phyloP scores from a whole-genome alignment of 768 basidiomycete genomes.

The Lentinula edodes region DNA sequence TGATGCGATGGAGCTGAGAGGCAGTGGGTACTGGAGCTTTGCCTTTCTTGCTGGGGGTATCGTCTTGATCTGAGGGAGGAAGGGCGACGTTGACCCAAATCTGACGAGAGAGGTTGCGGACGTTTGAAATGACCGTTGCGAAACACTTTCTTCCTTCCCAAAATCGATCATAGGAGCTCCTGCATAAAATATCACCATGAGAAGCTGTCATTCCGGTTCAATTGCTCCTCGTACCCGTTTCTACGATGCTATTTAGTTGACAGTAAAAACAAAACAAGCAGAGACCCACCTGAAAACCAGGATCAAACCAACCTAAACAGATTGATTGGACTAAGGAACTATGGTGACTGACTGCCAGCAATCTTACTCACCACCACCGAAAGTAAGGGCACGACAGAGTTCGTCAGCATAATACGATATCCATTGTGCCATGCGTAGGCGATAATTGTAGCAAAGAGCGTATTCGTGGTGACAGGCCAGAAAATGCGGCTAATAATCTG shows the following conservation, averaged over 20 bases:
- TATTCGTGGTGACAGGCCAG: slow-evolving; percentile 83
- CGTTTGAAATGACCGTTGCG: slow-evolving; percentile 61
- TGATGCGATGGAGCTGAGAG: slow-evolving; percentile 53
- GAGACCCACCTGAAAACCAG: slow-evolving; percentile 72
- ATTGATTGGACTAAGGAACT: neutral
- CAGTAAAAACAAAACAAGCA: neutral
- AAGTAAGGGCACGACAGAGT: slow-evolving; percentile 81
- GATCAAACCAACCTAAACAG: slow-evolving; percentile 72
- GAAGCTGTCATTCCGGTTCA: neutral
- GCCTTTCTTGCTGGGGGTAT: slow-evolving; percentile 37
- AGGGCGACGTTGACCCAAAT: slow-evolving; percentile 77
- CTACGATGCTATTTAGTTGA: slow-evolving; percentile 27
- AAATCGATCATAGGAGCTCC: slow-evolving; percentile 82
- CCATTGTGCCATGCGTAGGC: slow-evolving; percentile 57
- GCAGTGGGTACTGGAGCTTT: slow-evolving; percentile 46
- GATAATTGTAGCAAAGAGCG: slow-evolving; percentile 60
- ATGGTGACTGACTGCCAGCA: neutral
- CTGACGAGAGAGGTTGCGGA: slow-evolving; percentile 71
- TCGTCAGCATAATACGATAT: slow-evolving; percentile 59
- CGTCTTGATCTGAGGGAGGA: slow-evolving; percentile 44
- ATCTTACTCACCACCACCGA: slow-evolving; percentile 75
- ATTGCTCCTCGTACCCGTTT: slow-evolving; percentile 47
- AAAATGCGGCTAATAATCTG: slow-evolving; percentile 69
- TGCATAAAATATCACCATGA: slow-evolving; percentile 17
- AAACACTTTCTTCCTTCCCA: slow-evolving; percentile 90